phyloP scores from a whole-genome alignment of 495 filamentous ascomycete genomes.

The Aspergillus affinis region DNA sequence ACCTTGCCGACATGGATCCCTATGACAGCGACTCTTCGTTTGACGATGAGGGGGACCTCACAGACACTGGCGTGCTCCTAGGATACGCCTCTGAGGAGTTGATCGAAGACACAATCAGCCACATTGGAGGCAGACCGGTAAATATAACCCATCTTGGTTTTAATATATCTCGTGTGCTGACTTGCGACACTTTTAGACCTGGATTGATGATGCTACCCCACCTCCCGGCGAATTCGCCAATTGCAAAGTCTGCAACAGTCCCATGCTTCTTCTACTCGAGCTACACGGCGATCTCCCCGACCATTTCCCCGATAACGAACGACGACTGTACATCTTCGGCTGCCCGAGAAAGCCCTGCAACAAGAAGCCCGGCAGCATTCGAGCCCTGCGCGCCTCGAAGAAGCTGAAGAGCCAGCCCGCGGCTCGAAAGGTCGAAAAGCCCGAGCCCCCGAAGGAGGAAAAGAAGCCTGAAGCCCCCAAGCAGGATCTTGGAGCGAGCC shows the following conservation, averaged over 20 bases:
- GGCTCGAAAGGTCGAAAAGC: slow-evolving; percentile 30
- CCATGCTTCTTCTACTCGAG: slow-evolving; percentile 84
- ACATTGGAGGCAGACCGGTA: slow-evolving; percentile 87
- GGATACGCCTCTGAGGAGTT: slow-evolving; percentile 84
- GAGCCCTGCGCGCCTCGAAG: slow-evolving; percentile 65
- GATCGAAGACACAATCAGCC: slow-evolving; percentile 81
- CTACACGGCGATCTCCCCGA: slow-evolving; percentile 89
- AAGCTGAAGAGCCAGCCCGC: slow-evolving; percentile 29
- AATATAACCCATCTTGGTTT: slow-evolving; percentile 21
- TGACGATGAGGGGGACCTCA: slow-evolving; percentile 67
- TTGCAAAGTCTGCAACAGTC: slow-evolving; percentile 84
- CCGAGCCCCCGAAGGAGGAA: slow-evolving; percentile 38
- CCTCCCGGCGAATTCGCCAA: slow-evolving; percentile 78
- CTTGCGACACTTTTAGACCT: slow-evolving; percentile 57
- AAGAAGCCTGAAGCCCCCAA: slow-evolving; percentile 31
- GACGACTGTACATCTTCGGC: slow-evolving; percentile 79
- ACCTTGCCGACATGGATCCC: slow-evolving; percentile 52
- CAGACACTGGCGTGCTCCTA: slow-evolving; percentile 85
- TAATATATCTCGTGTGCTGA: background rate
- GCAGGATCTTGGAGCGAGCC: slow-evolving; percentile 55
- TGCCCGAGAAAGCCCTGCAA: slow-evolving; percentile 80
- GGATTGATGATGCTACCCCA: slow-evolving; percentile 66
- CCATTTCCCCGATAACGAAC: slow-evolving; percentile 78
- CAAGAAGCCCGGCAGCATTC: slow-evolving; percentile 76
- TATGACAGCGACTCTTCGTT: slow-evolving; percentile 76